Conservation (phyloP, 1,139 yeast species). For the Petasospora fabianii region DNA sequence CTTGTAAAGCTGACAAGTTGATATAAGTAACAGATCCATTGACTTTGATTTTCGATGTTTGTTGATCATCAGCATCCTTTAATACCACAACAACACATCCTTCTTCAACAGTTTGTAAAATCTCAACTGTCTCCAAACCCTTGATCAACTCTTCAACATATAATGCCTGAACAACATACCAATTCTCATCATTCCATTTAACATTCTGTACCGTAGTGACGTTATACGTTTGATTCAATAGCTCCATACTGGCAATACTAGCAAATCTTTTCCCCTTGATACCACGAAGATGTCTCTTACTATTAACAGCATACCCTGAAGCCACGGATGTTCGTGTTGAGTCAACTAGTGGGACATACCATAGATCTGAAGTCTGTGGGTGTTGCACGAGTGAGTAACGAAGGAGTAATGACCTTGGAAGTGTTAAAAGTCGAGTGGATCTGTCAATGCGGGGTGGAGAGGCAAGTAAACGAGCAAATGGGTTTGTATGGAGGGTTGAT, state of each 20-base stretch:
- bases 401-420: slow-evolving; percentile 19
- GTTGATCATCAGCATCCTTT: too few relatives aligned
- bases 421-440: slow-evolving; percentile 4
- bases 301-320: slow-evolving; percentile 16
- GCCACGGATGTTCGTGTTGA: slow-evolving; percentile 9
- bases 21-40: too few relatives aligned
- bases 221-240: slow-evolving; percentile 11
- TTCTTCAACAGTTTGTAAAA: neutral
- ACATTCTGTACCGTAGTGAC: slow-evolving; percentile 11
- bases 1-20: too few relatives aligned
- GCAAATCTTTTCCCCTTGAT: slow-evolving; percentile 8
- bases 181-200: slow-evolving; percentile 14
- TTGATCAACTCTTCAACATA: slow-evolving; percentile 10
- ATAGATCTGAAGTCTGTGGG: slow-evolving; percentile 6
- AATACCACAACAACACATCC: too few relatives aligned
- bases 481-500: slow-evolving; percentile 6
- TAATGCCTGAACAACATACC: slow-evolving; percentile 11
- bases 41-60: too few relatives aligned
- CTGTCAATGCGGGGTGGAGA: slow-evolving; percentile 20
- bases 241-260: slow-evolving; percentile 18
- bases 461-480: slow-evolving; percentile 15
- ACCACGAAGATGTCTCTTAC: neutral
- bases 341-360: slow-evolving; percentile 19
- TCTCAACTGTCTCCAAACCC: neutral
- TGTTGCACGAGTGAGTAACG: slow-evolving; percentile 12